Evolutionary conservation across 768 basidiomycete species (phyloP).

Genomic region (Calocybe cyanea): DNA sequence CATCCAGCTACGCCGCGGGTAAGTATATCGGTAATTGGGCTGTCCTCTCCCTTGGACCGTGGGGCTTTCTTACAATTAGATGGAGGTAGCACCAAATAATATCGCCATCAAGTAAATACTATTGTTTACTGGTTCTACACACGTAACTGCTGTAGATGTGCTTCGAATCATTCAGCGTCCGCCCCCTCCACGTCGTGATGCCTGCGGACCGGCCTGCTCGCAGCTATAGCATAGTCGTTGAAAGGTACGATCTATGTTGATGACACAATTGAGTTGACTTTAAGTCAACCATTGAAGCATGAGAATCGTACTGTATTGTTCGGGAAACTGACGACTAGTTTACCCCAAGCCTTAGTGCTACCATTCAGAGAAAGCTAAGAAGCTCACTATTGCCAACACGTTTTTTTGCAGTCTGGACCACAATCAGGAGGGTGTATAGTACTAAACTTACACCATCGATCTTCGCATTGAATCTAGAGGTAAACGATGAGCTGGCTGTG

Average conservation of each 20-base stretch:
- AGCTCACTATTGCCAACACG: slow-evolving; percentile 77
- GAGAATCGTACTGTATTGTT: slow-evolving; percentile 50
- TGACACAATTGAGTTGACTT: background rate
- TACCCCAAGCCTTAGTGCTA: slow-evolving; percentile 8
- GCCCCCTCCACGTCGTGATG: slow-evolving; percentile 2
- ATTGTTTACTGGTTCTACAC: background rate
- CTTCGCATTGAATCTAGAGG: slow-evolving; percentile 62
- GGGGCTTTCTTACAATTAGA: background rate
- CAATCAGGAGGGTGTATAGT: slow-evolving; percentile 57
- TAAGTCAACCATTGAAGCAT: too few species aligned
- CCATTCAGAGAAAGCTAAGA: slow-evolving; percentile 3
- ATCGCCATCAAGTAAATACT: background rate
- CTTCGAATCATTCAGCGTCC: slow-evolving; percentile 1
- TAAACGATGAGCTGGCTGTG: slow-evolving; percentile 6
- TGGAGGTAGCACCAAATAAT: background rate
- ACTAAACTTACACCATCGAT: slow-evolving; percentile 70
- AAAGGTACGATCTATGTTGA: slow-evolving; percentile 24
- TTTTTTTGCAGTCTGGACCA: slow-evolving; percentile 50
- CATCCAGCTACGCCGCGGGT: too few species aligned
- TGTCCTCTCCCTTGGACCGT: slow-evolving; percentile 1
- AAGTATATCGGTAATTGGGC: too few species aligned
- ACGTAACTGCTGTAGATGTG: background rate
- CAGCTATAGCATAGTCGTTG: slow-evolving; percentile 27
- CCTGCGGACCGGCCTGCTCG: slow-evolving; percentile 10
- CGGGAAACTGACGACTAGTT: slow-evolving; percentile 64